Conservation (phyloP, 2,329 filamentous ascomycete species). For the Allantophomopsis cytisporea region DNA sequence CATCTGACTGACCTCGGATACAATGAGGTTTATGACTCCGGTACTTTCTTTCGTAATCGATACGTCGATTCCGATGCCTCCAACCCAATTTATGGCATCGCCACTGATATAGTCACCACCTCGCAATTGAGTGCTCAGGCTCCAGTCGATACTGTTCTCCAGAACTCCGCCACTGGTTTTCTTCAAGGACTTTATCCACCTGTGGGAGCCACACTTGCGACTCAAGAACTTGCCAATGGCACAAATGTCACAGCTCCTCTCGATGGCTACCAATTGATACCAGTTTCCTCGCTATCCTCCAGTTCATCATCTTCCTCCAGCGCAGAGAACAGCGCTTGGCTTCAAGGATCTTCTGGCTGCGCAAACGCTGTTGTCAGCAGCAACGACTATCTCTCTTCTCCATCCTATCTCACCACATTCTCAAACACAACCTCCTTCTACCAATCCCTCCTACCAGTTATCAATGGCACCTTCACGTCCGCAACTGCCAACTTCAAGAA, state of each 20-base stretch:
- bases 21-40: constrained; percentile 57
- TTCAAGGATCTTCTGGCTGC: constrained; percentile 44
- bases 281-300: constrained; percentile 46
- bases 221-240: constrained; percentile 59
- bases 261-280: constrained; percentile 74
- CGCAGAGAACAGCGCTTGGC: constrained; percentile 41
- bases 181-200: constrained; percentile 82
- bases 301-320: constrained; percentile 34
- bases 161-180: constrained; percentile 69
- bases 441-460: constrained; percentile 34
- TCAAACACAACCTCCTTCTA: constrained; percentile 47
- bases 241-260: constrained; percentile 52
- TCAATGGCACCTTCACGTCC: constrained; percentile 35
- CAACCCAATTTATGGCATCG: constrained; percentile 52
- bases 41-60: constrained; percentile 60
- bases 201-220: constrained; percentile 34
- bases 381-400: constrained; percentile 36
- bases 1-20: constrained; percentile 71
- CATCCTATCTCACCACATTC: constrained; percentile 29
- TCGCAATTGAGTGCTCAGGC: constrained; percentile 61
- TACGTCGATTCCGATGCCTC: constrained; percentile 52
- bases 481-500: constrained; percentile 39
- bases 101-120: constrained; percentile 48
- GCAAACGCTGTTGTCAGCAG: constrained; percentile 38
- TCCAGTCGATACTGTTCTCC: constrained; percentile 63